Conservation (phyloP, 441 rosid species). For the California macrophylla region DNA sequence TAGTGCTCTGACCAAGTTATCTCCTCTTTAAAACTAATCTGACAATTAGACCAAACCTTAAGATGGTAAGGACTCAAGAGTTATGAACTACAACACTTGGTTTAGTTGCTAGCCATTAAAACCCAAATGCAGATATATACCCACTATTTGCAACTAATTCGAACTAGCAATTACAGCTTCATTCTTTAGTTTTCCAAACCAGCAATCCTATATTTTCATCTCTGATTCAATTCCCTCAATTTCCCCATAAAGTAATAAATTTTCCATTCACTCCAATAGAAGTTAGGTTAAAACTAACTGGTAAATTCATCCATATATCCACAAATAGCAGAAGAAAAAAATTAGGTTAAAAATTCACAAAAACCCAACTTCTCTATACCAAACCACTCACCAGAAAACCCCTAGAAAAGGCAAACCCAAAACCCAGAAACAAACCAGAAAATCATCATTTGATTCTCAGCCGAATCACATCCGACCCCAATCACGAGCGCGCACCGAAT, state of each 20-base stretch:
- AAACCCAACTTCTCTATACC: neutral
- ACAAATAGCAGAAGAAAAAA: neutral
- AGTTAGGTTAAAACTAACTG: neutral
- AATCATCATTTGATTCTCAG: neutral
- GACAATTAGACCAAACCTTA: too few species aligned
- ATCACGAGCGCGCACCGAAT: neutral
- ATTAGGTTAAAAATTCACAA: neutral
- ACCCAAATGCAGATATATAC: neutral
- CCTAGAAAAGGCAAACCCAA: neutral
- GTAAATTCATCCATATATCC: neutral
- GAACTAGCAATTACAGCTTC: neutral
- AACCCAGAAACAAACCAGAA: constrained; percentile 1
- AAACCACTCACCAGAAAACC: neutral
- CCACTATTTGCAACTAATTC: neutral
- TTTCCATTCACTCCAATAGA: neutral
- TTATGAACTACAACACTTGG: neutral
- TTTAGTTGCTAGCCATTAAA: neutral
- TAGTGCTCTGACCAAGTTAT: too few species aligned
- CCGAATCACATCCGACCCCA: constrained; percentile 1
- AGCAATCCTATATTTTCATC: neutral
- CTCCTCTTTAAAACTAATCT: too few species aligned
- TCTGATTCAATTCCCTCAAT: neutral
- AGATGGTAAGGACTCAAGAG: neutral
- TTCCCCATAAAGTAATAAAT: neutral
- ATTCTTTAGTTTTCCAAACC: neutral